Percentiles rank a stretch among this genome's conserved stretches.
phyloP scores from a whole-genome alignment of 2,329 filamentous ascomycete species.

The Arthrobotrys megalospora region DNA sequence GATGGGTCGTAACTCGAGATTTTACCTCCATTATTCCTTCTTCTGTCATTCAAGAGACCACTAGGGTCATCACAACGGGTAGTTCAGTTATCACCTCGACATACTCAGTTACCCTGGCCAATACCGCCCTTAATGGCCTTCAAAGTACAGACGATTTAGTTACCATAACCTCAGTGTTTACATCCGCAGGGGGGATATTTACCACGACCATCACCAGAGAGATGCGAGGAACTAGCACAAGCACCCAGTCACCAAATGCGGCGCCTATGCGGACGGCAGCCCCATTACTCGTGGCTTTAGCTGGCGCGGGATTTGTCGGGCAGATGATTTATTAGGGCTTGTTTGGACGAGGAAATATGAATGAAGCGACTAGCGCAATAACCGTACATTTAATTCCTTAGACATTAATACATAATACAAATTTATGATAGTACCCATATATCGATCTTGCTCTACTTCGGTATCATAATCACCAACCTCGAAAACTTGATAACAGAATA shows the following conservation, averaged over 20 bases:
- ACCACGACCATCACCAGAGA: conserved; percentile 27
- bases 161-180: conserved; percentile 32
- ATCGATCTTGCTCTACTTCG: no score
- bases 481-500: no score
- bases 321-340: conserved; percentile 36
- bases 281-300: conserved; percentile 17
- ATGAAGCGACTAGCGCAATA: background rate
- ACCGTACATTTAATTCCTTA: background rate
- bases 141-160: background rate
- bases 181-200: conserved; percentile 13
- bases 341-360: background rate
- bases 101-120: conserved; percentile 24
- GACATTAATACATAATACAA: no score
- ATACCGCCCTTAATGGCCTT: background rate
- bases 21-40: conserved; percentile 43
- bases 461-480: no score
- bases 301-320: conserved; percentile 38
- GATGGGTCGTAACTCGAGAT: conserved; percentile 1
- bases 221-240: background rate
- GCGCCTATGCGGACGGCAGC: conserved; percentile 32
- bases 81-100: conserved; percentile 33
- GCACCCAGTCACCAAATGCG: conserved; percentile 35
- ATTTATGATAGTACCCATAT: no score
- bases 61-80: conserved; percentile 9
- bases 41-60: conserved; percentile 35